Conservation (phyloP, 139 green algal genomes). For the Haematococcus lacustris region DNA sequence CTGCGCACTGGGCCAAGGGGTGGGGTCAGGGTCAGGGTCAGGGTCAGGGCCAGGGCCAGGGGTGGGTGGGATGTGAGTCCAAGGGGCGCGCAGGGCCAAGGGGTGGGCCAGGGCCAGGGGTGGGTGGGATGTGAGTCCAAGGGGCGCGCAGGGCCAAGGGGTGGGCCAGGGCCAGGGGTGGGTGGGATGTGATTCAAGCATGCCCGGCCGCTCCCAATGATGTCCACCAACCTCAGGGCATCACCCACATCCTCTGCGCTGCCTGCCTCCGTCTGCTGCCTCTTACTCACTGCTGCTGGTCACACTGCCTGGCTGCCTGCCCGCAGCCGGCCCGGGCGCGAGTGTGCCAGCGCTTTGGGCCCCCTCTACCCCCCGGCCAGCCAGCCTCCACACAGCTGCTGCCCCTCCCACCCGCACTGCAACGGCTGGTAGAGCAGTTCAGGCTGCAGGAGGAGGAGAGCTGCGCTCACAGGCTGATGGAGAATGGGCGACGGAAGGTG, state of each 20-base stretch:
- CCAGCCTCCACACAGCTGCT: background rate
- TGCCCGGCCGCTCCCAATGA: background rate
- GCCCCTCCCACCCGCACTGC: slow-evolving; percentile 8
- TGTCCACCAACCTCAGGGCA: no score
- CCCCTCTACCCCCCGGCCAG: slow-evolving; percentile 1
- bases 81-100: background rate
- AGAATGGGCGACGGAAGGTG: background rate
- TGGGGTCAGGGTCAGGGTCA: background rate
- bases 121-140: no score
- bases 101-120: background rate
- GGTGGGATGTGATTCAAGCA: background rate
- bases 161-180: background rate
- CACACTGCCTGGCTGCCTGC: no score
- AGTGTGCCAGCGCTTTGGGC: slow-evolving; percentile 11
- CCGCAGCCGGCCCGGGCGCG: slow-evolving; percentile 2
- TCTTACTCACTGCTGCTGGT: background rate
- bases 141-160: background rate
- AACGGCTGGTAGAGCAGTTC: slow-evolving; percentile 1
- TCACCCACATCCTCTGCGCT: no score
- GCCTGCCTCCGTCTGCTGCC: no score
- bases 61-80: no score
- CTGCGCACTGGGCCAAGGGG: background rate
- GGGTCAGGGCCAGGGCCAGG: background rate
- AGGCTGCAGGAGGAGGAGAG: slow-evolving; percentile 9
- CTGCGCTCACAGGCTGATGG: background rate